These are phyloP conservation scores for Pichia sp. DNA, from an alignment of 1,139 yeast species.

Conservation along the genomic window DNA sequence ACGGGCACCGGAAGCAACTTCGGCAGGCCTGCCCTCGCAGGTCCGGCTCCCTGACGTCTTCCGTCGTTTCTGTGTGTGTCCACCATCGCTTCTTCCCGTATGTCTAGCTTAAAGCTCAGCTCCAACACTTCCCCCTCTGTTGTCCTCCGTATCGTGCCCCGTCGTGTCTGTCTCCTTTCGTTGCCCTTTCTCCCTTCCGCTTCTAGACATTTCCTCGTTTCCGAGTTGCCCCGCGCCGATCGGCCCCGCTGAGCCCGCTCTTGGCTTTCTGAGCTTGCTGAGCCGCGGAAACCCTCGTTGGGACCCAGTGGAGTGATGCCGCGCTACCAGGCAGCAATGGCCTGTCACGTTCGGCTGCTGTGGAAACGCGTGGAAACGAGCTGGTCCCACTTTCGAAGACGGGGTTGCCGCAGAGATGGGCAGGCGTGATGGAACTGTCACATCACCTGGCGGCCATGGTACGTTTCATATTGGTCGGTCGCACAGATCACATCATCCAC, in stretches of 20 bases:
- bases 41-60: neutral
- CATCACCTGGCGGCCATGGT: no score
- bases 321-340: neutral
- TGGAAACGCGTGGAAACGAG: neutral
- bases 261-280: neutral
- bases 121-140: neutral
- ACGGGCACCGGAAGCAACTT: conserved; percentile 27
- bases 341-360: neutral
- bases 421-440: no score
- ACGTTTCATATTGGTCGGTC: no score
- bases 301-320: neutral
- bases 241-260: neutral
- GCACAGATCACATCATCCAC: no score
- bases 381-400: no score
- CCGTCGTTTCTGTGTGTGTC: neutral
- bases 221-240: neutral
- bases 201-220: neutral
- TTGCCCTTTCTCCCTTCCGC: neutral
- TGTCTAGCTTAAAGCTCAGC: neutral
- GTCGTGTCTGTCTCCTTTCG: neutral
- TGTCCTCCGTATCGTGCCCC: neutral
- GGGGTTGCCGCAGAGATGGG: no score
- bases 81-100: neutral
- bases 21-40: neutral
- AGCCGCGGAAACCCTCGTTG: neutral